Conservation (phyloP, 306 rosid genomes). For the Fragaria ananassa region DNA sequence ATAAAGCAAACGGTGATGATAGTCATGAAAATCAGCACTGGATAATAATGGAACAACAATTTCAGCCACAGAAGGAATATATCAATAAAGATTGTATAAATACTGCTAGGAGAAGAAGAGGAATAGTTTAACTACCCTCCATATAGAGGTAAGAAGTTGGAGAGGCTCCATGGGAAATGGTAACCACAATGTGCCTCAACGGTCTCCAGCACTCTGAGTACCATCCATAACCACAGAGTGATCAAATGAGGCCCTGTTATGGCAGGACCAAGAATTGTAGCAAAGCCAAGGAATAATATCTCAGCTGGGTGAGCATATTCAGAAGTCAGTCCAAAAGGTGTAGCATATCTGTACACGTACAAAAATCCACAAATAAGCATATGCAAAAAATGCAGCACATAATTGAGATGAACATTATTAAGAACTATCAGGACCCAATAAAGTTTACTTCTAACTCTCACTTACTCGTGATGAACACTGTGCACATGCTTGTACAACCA, state of each 20-base stretch:
- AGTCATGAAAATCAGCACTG: conserved; percentile 97
- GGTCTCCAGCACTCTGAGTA: conserved; percentile 85
- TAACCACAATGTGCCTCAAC: conserved; percentile 97
- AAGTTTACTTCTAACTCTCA: conserved; percentile 23
- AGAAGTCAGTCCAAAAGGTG: conserved; percentile 93
- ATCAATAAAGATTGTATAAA: conserved; percentile 2
- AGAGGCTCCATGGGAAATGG: conserved; percentile 92
- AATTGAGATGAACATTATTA: conserved; percentile 21
- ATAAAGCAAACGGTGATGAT: conserved; percentile 91
- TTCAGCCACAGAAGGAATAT: conserved; percentile 26
- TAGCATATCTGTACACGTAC: conserved; percentile 64
- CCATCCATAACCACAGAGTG: conserved; percentile 96
- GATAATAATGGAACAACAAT: conserved; percentile 15
- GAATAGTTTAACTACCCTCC: conserved; percentile 65
- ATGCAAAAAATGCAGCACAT: conserved; percentile 10
- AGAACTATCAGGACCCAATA: background rate
- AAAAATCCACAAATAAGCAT: conserved; percentile 14
- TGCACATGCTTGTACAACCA: conserved; percentile 97
- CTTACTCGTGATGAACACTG: conserved; percentile 96
- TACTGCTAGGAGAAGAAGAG: conserved; percentile 5
- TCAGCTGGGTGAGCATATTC: conserved; percentile 99
- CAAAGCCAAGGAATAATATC: conserved; percentile 96
- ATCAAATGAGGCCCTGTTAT: conserved; percentile 92
- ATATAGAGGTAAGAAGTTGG: conserved; percentile 84
- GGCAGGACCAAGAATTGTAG: conserved; percentile 92